Evolutionary conservation across 192 early-diverging fungal genomes (phyloP).

Genomic region (Chytriomyces hyalinus): DNA sequence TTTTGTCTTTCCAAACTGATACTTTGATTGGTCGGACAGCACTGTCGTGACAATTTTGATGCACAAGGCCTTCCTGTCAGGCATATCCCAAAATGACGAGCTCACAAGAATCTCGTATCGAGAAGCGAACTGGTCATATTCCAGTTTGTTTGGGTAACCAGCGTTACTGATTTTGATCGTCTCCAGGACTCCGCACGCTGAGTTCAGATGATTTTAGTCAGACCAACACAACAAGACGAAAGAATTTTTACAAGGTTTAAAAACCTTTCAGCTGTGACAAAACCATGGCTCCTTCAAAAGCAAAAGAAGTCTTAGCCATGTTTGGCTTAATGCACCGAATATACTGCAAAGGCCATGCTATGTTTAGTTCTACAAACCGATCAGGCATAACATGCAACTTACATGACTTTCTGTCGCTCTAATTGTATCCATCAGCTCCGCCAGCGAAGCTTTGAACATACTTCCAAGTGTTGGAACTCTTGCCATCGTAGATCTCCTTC

Average conservation of each 20-base stretch:
- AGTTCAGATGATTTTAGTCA: slow-evolving; percentile 86
- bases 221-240: slow-evolving; percentile 91
- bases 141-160: slow-evolving; percentile 84
- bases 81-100: slow-evolving; percentile 29
- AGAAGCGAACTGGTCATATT: slow-evolving; percentile 84
- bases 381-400: neutral
- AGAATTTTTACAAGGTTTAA: slow-evolving; percentile 82
- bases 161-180: slow-evolving; percentile 93
- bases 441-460: slow-evolving; percentile 91
- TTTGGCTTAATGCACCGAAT: slow-evolving; percentile 98
- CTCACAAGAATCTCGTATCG: slow-evolving; percentile 50
- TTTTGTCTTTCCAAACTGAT: slow-evolving; percentile 92
- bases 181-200: slow-evolving; percentile 89
- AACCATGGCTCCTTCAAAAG: slow-evolving; percentile 93
- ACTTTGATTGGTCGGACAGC: slow-evolving; percentile 84
- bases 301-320: slow-evolving; percentile 88
- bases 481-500: slow-evolving; percentile 26
- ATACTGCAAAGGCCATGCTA: slow-evolving; percentile 60
- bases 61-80: slow-evolving; percentile 58
- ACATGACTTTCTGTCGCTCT: slow-evolving; percentile 71
- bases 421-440: slow-evolving; percentile 92
- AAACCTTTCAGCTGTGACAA: slow-evolving; percentile 74
- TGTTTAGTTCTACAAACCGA: neutral
- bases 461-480: slow-evolving; percentile 88
- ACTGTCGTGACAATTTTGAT: slow-evolving; percentile 74